Base-by-base conservation (phyloP, 2,329 filamentous ascomycete genomes). In the Xylaria sp. region DNA sequence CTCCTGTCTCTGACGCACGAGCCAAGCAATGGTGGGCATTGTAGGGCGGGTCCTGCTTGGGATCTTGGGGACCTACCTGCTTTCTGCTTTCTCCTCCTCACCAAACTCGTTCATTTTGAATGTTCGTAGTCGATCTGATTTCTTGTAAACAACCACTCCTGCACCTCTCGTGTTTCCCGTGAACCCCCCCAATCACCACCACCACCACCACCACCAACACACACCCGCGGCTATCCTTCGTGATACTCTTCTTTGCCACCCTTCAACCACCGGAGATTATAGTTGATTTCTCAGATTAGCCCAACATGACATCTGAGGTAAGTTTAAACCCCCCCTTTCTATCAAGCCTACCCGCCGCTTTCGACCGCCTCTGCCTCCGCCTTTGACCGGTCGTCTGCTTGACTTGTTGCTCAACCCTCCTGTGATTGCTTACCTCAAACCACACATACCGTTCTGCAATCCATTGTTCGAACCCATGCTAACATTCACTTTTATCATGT, bases 221-320 rank as follows among this genome's bases (percentile, higher is more conserved):
- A 33, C 25, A 54, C 15, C 41, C 52, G 37, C 53, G 10, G 10
- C 19, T 33, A 19, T 35, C 37, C 23, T 49, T 43, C 25, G 43
- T 44, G 57, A 23, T 31, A 40, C 55, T 53, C 25, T 29, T 47
- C 25, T 44, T 35, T 33, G 43, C 40, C 38, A 48, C 33, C 46
- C 21, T 53, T 53, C 40, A 55, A 58, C 46, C 58, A 58, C 66
- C 60, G 47, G 21, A 35, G n/a, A 29, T 43, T 29, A 65, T 61
- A 52, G 60, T 65, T 43, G 5, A 25, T 60, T 64, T 41, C 40
- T 37, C 63, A 51, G 31, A 65, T 62, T 62, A 62, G 40, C 48
- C 66, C 67, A 74, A 69, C 46, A 74, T 74, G 72, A 72, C 72
- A 58, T 69, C 72, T 60, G 72, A 74, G 62, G 72, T 74, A 71